Percentiles rank a stretch among this genome's conserved stretches.
These are phyloP conservation scores for Yamadazyma paraphyllophila DNA, from an alignment of 805 yeast species.

Conservation along the genomic window DNA sequence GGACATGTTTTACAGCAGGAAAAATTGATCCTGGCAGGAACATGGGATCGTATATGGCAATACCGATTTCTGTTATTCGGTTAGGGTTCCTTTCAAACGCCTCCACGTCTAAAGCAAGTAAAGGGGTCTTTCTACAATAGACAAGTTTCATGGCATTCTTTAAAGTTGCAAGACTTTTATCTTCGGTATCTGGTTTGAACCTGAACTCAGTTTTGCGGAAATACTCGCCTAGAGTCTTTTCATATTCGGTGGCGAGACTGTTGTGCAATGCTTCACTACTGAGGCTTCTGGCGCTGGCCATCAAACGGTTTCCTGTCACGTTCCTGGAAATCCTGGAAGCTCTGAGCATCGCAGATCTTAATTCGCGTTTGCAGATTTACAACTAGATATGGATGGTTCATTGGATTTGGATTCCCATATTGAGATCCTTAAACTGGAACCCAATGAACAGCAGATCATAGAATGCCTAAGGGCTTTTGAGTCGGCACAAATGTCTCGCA, in stretches of 20 bases:
- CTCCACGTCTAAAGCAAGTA: slow-evolving; percentile 55
- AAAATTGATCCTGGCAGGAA: slow-evolving; percentile 34
- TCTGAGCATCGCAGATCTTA: neutral
- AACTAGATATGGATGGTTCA: neutral
- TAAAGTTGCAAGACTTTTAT: slow-evolving; percentile 11
- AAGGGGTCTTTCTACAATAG: slow-evolving; percentile 25
- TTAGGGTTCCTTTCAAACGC: slow-evolving; percentile 49
- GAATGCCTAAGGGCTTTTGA: neutral
- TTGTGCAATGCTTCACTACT: too few relatives aligned
- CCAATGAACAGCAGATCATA: neutral
- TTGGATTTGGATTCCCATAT: neutral
- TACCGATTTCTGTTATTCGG: slow-evolving; percentile 57
- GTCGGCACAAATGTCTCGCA: neutral
- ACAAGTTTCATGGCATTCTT: slow-evolving; percentile 20
- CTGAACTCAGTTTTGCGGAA: slow-evolving; percentile 19
- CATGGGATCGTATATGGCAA: slow-evolving; percentile 55
- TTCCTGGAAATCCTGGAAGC: neutral
- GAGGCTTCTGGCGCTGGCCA: neutral
- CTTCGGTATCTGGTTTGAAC: slow-evolving; percentile 15
- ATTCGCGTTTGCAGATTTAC: neutral
- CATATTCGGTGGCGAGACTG: neutral
- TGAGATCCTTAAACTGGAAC: neutral
- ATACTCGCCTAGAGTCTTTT: slow-evolving; percentile 18
- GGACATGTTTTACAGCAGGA: slow-evolving; percentile 42
- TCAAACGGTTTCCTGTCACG: neutral